A percentile compares a stretch with the other conserved stretches of the same genome.
Evolutionary conservation across 768 basidiomycete genomes (phyloP).

Genomic region (Cystofilobasidium bisporidii): DNA sequence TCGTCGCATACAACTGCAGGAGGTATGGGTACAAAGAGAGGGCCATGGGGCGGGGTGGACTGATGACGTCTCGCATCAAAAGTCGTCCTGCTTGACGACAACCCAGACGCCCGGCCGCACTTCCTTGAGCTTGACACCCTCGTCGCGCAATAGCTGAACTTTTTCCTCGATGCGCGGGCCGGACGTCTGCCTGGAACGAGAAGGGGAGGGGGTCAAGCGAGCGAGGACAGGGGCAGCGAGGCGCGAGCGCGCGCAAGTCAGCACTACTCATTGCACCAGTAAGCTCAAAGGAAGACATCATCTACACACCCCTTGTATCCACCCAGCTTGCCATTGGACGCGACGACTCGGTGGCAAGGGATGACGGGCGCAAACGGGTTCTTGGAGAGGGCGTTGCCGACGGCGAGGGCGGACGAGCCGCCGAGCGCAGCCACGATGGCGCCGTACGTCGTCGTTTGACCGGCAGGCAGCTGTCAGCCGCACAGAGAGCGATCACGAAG

Average conservation of each 20-base stretch:
- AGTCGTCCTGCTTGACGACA: neutral
- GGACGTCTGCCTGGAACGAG: too few species aligned
- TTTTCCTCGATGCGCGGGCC: neutral
- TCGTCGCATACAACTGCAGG: too few species aligned
- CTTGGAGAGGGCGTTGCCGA: constrained; percentile 54
- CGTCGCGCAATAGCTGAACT: neutral
- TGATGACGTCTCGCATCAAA: neutral
- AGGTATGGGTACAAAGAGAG: too few species aligned
- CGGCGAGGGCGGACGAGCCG: constrained; percentile 32
- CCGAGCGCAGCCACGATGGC: neutral
- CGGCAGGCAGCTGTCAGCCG: neutral
- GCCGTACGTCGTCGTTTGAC: neutral
- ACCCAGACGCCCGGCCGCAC: neutral
- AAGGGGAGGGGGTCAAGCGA: too few species aligned
- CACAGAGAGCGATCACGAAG: neutral
- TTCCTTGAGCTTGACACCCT: neutral
- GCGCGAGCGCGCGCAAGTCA: too few species aligned
- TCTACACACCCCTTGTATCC: constrained; percentile 48
- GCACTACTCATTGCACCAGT: too few species aligned
- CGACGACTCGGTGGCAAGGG: constrained; percentile 63
- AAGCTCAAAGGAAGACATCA: too few species aligned
- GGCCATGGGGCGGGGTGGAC: too few species aligned
- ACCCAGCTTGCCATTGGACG: constrained; percentile 53
- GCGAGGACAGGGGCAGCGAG: too few species aligned
- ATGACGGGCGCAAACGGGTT: constrained; percentile 61